Conservation (phyloP, 495 filamentous ascomycete genomes). For the Xylaria longipes region DNA sequence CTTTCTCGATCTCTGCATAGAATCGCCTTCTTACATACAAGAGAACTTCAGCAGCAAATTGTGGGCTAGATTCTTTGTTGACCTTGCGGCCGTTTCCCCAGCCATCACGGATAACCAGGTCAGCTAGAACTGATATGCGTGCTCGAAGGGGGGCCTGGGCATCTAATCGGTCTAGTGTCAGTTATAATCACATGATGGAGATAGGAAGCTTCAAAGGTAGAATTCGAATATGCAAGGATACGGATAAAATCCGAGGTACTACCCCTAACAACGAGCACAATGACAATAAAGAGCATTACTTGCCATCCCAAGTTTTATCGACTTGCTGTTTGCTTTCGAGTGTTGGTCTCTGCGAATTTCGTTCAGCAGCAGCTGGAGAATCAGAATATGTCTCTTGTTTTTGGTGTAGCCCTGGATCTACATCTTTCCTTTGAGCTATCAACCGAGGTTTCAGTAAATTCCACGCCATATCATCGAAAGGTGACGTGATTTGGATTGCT, state of each 20-base stretch:
- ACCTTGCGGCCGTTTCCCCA: constrained; percentile 65
- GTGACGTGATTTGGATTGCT: constrained; percentile 67
- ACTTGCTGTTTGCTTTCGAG: constrained; percentile 62
- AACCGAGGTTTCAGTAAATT: constrained; percentile 67
- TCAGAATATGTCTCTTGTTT: constrained; percentile 44
- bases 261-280: neutral
- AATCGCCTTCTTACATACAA: constrained; percentile 66
- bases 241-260: neutral
- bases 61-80: constrained; percentile 62
- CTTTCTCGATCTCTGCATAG: constrained; percentile 59
- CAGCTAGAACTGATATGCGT: constrained; percentile 64
- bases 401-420: constrained; percentile 61
- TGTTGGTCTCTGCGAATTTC: constrained; percentile 35
- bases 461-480: constrained; percentile 71
- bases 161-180: constrained; percentile 34
- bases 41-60: constrained; percentile 72
- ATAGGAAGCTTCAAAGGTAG: neutral
- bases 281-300: neutral
- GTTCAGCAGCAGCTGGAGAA: constrained; percentile 14
- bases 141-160: constrained; percentile 66
- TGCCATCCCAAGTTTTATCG: constrained; percentile 67
- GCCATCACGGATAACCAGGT: constrained; percentile 64
- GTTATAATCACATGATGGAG: neutral
- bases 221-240: neutral
- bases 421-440: constrained; percentile 64